A percentile compares a stretch with the other conserved stretches of the same genome.
Evolutionary conservation across 2,329 filamentous ascomycete genomes (phyloP).

Genomic region (Alternaria rosae): DNA sequence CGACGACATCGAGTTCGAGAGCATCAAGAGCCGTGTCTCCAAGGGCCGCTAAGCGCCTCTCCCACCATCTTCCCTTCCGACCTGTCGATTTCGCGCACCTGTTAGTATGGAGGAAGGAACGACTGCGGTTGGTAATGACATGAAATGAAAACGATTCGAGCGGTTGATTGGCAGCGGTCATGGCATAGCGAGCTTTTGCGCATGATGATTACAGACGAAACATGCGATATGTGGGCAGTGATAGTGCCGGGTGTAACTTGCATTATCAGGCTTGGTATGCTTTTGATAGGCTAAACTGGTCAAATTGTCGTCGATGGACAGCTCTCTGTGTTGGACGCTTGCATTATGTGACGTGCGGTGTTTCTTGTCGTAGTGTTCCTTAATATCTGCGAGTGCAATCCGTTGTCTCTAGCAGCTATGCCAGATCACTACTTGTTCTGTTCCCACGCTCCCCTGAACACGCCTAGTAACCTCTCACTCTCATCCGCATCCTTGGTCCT

Average conservation of each 20-base stretch:
- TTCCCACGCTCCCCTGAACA: conserved; percentile 78
- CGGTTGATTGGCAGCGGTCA: conserved; percentile 16
- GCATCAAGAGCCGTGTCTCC: conserved; percentile 64
- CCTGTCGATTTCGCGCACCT: conserved; percentile 27
- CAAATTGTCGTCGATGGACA: conserved; percentile 33
- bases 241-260: conserved; percentile 17
- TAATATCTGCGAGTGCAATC: background rate
- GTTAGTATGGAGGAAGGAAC: conserved; percentile 23
- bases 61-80: background rate
- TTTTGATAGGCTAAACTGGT: conserved; percentile 27
- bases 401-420: background rate
- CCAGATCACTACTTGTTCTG: conserved; percentile 33
- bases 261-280: conserved; percentile 20
- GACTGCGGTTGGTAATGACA: conserved; percentile 25
- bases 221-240: conserved; percentile 15
- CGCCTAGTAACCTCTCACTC: conserved; percentile 68
- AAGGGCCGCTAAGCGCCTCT: conserved; percentile 57
- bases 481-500: conserved; percentile 74
- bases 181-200: conserved; percentile 10
- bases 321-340: conserved; percentile 13
- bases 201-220: conserved; percentile 19
- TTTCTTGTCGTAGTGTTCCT: background rate
- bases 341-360: conserved; percentile 10
- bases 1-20: conserved; percentile 81
- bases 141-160: conserved; percentile 23